Conservation (phyloP, 164 flowering plant genomes). For the Liquidambar formosana region DNA sequence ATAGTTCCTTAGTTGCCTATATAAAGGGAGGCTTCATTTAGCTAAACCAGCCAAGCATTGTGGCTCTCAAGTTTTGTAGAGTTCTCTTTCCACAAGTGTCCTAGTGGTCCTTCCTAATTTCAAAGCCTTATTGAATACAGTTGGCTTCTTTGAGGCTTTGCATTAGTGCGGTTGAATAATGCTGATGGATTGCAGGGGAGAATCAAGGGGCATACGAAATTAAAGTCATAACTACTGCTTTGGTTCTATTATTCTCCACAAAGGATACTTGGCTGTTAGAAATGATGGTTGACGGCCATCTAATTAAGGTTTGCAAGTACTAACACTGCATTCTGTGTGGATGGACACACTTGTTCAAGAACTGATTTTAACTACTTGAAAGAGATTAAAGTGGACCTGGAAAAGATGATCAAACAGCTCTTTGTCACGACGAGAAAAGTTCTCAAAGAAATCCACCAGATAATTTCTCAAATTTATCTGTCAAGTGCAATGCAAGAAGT, state of each 20-base stretch:
- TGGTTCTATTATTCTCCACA: conserved; percentile 77
- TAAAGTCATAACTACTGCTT: conserved; percentile 87
- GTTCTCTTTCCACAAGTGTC: no score
- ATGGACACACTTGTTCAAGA: background rate
- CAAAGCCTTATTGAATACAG: no score
- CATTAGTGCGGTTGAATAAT: background rate
- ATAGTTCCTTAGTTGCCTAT: no score
- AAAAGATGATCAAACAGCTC: conserved; percentile 60
- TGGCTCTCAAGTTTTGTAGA: no score
- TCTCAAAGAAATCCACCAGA: conserved; percentile 57
- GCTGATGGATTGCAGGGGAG: conserved; percentile 54
- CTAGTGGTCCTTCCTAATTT: no score
- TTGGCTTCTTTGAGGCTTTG: no score
- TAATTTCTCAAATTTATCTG: conserved; percentile 76
- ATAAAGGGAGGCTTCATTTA: no score
- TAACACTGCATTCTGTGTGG: background rate
- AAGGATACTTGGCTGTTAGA: conserved; percentile 63
- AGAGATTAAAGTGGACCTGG: conserved; percentile 63
- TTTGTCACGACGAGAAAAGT: conserved; percentile 49
- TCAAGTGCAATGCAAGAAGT: conserved; percentile 7
- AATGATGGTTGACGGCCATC: conserved; percentile 69
- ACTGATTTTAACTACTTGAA: no score
- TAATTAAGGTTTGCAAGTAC: conserved; percentile 56
- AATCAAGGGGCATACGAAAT: conserved; percentile 90
- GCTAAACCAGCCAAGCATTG: no score